Base-by-base conservation (phyloP, 768 basidiomycete species). In the Rhodotorula diobovata region DNA sequence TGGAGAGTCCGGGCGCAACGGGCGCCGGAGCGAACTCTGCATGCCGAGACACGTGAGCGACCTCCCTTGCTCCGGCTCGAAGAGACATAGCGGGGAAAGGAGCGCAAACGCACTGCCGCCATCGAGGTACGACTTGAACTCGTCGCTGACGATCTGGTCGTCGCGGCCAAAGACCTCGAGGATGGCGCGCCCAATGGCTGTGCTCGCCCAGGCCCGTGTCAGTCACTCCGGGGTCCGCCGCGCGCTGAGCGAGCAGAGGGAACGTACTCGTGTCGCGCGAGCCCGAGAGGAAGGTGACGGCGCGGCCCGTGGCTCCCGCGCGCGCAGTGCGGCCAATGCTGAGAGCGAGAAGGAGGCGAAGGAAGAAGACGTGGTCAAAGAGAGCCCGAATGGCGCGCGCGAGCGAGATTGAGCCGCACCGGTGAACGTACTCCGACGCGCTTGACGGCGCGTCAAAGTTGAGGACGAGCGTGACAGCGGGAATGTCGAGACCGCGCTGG, bases 401-500 rank as follows among this genome's bases (percentile, higher is more conserved):
- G 16, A 41, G 18, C 2, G 60, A 71, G 39, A 50, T 18, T 20
- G 45, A 9, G 32, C 37, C 53, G 45, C n/a, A 62, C 43, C 94
- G 91, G 82, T 97, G 95, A 68, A 96, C 91, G 81, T 72, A 79
- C 32, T 67, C 63, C 34, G 72, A 61, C 78, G 90, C 91, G 79
- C 30, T 30, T 5, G 55, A 1, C 0, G 70, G 67, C 16, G 51
- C 28, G 51, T 76, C 75, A 48, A 67, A 77, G 64, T 76, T 77
- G 75, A 96, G 91, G 74, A 97, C 93, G 81, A 92, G 93, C 77
- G 90, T 88, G 77, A 97, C 93, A 83, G 94, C 91, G 87, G 95
- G 94, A 82, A 97, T 94, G 85, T 96, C 95, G 80, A 99, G 88
- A 85, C 95, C 95, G 87, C 95, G 93, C 81, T 93, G 95, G 70